Base-by-base conservation (phyloP, 75 land plant species). In the Gnetum montanum region DNA sequence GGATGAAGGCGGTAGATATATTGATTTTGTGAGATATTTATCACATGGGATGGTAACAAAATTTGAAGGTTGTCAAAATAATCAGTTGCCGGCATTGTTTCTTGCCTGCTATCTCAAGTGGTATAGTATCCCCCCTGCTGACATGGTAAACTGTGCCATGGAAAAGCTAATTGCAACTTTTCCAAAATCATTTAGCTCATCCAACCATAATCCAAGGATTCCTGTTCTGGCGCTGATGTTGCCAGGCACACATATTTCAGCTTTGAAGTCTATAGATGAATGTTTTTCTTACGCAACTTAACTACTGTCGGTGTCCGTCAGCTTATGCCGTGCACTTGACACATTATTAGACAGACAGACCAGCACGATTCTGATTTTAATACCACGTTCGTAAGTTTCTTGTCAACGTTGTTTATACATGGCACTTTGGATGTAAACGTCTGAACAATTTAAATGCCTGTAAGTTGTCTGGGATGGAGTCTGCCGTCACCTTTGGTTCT, bases 41-140 rank as follows among this genome's bases (percentile, higher is more conserved):
- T 51, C 45, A 0, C 48, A 28, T 4, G 76, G 78, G 28, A 75
- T 82, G 76, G 86, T 66, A 33, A 31, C 82, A 3, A 11, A 23
- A 16, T 41, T 46, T 4, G 61, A 64, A 38, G 24, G 33, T 4
- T 19, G 34, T 37, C 62, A 49, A 37, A 63, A 46, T 54, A 38
- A 36, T 11, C 8, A 15, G 13, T 54, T 19, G 46, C 43, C 58
- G 31, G 34, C 56, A 7, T 34, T 83, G 25, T 29, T 86, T 40
- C 79, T 94, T 49, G 71, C 96, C 11, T 81, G 80, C 76, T 90
- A 82, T 60, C 77, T 94, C 34, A 70, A 73, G 54, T 90, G 99
- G 99, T 85, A 75, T 50, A 65, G 61, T 29, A 66, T 94, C n/a
- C 99, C 99, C 28, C 34, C 75, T 28, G 52, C 85, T n/a, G 43